A percentile compares a stretch with the other conserved stretches of the same genome.
Evolutionary conservation across 805 yeast genomes (phyloP).

Genomic region (Kluyveromyces aestuarii): DNA sequence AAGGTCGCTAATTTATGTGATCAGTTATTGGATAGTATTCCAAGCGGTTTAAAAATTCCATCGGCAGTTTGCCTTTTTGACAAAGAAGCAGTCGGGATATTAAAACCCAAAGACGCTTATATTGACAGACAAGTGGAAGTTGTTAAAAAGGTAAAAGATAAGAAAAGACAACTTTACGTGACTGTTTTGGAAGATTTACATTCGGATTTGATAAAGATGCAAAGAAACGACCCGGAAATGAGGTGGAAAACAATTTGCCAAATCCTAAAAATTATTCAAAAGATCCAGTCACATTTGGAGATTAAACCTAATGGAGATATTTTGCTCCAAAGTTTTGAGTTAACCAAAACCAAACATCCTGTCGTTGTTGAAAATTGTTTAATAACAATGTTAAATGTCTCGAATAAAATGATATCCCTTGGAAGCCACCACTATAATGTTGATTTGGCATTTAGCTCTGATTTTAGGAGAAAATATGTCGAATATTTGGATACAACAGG

Average conservation of each 20-base stretch:
- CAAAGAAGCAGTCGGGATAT: slow-evolving; percentile 28
- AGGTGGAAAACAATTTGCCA: slow-evolving; percentile 50
- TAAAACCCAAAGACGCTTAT: slow-evolving; percentile 53
- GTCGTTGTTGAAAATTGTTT: slow-evolving; percentile 49
- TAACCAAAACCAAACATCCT: slow-evolving; percentile 60
- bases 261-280: slow-evolving; percentile 41
- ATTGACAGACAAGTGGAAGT: slow-evolving; percentile 52
- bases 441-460: slow-evolving; percentile 33
- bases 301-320: slow-evolving; percentile 34
- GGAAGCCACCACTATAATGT: slow-evolving; percentile 42
- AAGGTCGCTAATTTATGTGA: slow-evolving; percentile 49
- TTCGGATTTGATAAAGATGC: slow-evolving; percentile 21
- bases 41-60: slow-evolving; percentile 39
- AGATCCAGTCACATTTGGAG: slow-evolving; percentile 47
- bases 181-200: slow-evolving; percentile 37
- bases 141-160: slow-evolving; percentile 53
- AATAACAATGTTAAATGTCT: slow-evolving; percentile 47
- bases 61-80: slow-evolving; percentile 44
- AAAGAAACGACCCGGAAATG: slow-evolving; percentile 11
- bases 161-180: slow-evolving; percentile 39
- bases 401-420: slow-evolving; percentile 37
- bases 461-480: slow-evolving; percentile 35
- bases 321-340: slow-evolving; percentile 35
- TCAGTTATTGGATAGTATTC: slow-evolving; percentile 36
- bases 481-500: slow-evolving; percentile 37